Evolutionary conservation across 1,139 yeast species (phyloP).

Genomic region (Debaryomyces fabryi): DNA sequence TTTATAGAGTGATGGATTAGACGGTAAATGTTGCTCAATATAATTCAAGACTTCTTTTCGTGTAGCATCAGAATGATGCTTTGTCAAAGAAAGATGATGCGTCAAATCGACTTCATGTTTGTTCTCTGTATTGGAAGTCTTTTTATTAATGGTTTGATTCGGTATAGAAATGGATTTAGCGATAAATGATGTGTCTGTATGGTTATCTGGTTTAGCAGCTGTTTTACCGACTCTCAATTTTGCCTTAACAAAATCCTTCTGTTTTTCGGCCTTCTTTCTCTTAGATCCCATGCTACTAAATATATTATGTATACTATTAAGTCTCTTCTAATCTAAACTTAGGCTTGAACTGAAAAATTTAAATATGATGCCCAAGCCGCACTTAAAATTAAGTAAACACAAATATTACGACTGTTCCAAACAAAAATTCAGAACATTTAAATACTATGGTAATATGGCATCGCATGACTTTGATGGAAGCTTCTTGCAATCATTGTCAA

Average conservation of each 20-base stretch:
- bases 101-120: constrained; percentile 49
- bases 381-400: constrained; percentile 6
- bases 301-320: neutral
- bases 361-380: constrained; percentile 8
- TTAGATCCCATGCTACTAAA: constrained; percentile 50
- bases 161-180: constrained; percentile 74
- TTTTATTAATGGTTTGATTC: constrained; percentile 47
- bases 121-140: constrained; percentile 16
- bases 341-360: neutral
- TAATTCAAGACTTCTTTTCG: constrained; percentile 70
- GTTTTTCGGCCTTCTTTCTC: constrained; percentile 65
- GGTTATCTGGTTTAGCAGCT: constrained; percentile 67
- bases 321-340: neutral
- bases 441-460: constrained; percentile 5
- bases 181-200: constrained; percentile 82
- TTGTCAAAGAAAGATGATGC: constrained; percentile 65
- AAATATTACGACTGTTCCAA: neutral
- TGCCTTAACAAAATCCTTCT: constrained; percentile 75
- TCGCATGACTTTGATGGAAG: constrained; percentile 27
- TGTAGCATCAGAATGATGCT: constrained; percentile 75
- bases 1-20: constrained; percentile 56
- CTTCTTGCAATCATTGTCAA: constrained; percentile 29
- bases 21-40: constrained; percentile 50
- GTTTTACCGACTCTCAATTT: constrained; percentile 90
- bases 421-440: neutral